phyloP scores from a whole-genome alignment of 495 filamentous ascomycete species.

The Penicillium subrubescens region DNA sequence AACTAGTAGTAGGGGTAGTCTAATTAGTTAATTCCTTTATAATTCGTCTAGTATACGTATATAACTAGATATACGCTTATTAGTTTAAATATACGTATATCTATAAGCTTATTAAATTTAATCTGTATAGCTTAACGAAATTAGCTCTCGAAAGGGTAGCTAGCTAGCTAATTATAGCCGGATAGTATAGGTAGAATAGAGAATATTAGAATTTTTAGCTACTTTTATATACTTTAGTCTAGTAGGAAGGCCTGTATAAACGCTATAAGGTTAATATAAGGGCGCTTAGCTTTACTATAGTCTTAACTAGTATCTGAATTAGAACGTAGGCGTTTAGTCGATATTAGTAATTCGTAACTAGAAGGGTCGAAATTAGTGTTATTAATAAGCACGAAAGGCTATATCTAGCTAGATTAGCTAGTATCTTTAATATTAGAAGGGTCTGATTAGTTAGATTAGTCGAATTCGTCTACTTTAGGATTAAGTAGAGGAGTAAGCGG shows the following conservation, averaged over 20 bases:
- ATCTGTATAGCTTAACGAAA: too few relatives aligned
- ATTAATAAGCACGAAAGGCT: not conserved
- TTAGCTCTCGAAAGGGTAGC: too few relatives aligned
- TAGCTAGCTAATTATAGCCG: too few relatives aligned
- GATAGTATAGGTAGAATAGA: not conserved
- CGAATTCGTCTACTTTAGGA: not conserved
- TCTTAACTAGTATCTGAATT: too few relatives aligned
- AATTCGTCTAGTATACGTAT: not conserved
- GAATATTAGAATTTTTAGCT: not conserved
- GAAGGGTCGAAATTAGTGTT: not conserved
- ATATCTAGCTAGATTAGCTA: not conserved
- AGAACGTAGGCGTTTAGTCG: too few relatives aligned
- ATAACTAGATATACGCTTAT: not conserved
- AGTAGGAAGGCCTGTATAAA: not conserved
- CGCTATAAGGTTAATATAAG: too few relatives aligned
- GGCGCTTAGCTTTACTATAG: too few relatives aligned
- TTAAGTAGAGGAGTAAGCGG: not conserved
- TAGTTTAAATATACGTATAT: not conserved
- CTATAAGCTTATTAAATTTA: not conserved
- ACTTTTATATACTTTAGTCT: not conserved
- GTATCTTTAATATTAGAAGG: not conserved
- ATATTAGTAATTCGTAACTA: too few relatives aligned
- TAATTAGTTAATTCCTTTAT: not conserved
- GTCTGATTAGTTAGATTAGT: not conserved
- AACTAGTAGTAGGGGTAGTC: not conserved